Evolutionary conservation across 805 yeast genomes (phyloP), one percentile per base, ranked within the genome.

Genomic region (Metschnikowia arizonensis): DNA sequence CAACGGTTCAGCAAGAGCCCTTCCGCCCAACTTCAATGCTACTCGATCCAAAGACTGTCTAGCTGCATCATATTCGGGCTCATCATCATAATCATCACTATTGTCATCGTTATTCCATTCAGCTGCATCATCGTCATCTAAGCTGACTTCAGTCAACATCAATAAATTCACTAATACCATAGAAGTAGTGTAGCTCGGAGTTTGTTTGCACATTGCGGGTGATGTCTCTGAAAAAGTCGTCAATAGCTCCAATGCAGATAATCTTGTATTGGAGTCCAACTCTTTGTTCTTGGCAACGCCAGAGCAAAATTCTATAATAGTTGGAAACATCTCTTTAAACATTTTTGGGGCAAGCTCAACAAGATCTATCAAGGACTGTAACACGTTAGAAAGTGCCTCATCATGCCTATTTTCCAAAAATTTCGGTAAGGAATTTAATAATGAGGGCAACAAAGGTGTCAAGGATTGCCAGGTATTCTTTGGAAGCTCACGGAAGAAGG

Each of bases 11-110:
- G 95, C 95, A 50, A 93, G 73, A 12, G 83, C 76, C 59, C 81
- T 83, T 38, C 97, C 98, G 31, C 86, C 89, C 42, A 93, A 74
- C 59, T 79, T 83, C 54, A 93, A 74, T 4, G 97, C 77, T 26
- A 89, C 85, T 63, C 99, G 81, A 64, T 93, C 99, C 50, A 93
- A 71, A n/a, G 96, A 79, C 68, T 88, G 96, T 63, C 97, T 83
- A 4, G 96, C 98, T 46, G 95, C 91, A 56, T 85, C 88, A 60
- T 88, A 86, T 49, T 86, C 88, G 39, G 81, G 80, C 61, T 91
- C 98, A 41, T 81, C 88, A 19, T 80, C 81, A 19, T 84, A 89
- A 34, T 79, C 83, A 26, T 85, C 78, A 52, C 83, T 87, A 50
- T 87, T 95, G 36, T 84, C 80, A 46, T 82, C 80, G 56, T 83